phyloP scores from a whole-genome alignment of 768 basidiomycete genomes.

The Leccinum incarnatum region DNA sequence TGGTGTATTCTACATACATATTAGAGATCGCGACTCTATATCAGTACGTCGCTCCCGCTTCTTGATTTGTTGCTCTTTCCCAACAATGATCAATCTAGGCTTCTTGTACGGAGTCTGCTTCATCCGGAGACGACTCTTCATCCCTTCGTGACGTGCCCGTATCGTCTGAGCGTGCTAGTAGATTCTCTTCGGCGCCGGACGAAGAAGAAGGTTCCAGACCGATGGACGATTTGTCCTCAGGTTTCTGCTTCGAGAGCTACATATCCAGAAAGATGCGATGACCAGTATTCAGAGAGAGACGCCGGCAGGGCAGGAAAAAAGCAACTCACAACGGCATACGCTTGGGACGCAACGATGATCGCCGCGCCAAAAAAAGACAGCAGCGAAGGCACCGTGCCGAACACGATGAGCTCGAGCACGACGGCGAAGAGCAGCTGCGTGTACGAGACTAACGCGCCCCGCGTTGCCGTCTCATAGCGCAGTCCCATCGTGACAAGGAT shows the following conservation, averaged over 20 bases:
- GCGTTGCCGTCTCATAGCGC: constrained; percentile 61
- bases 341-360: constrained; percentile 50
- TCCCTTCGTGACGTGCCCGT: too few species aligned
- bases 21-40: too few species aligned
- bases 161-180: too few species aligned
- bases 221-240: background rate
- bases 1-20: too few species aligned
- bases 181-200: too few species aligned
- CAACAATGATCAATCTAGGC: too few species aligned
- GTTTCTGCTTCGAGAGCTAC: constrained; percentile 6
- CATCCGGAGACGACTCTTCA: too few species aligned
- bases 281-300: background rate
- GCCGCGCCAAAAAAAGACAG: constrained; percentile 60
- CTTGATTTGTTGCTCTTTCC: too few species aligned
- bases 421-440: constrained; percentile 66
- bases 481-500: constrained; percentile 57
- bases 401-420: constrained; percentile 62
- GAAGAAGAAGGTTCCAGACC: too few species aligned
- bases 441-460: constrained; percentile 63
- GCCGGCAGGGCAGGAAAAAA: too few species aligned
- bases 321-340: constrained; percentile 3
- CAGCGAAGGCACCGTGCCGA: constrained; percentile 55
- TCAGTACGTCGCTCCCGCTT: too few species aligned
- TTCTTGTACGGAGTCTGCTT: too few species aligned
- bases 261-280: background rate